Evolutionary conservation across 169 alveolate species (phyloP), one percentile per base, ranked within the genome.

Genomic region (Eimeria falciformis): DNA sequence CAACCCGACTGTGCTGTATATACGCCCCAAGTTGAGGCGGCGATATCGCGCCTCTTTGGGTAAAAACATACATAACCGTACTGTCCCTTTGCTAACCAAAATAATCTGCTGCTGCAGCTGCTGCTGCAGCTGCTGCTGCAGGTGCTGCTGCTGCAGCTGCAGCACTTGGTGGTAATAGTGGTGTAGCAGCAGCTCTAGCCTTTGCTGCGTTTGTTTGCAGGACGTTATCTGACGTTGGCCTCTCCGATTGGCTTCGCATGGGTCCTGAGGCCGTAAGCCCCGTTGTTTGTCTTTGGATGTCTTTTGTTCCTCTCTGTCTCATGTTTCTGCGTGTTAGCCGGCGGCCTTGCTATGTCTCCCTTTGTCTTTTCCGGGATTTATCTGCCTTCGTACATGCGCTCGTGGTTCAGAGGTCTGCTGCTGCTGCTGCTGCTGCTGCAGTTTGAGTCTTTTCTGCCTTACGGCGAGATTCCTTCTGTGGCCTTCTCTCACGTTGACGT

Each of bases 161-260:
- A 5, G 33, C 66, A 46, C n/a, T 77, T 7, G 86, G 21, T 3
- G 68, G 40, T n/a, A 45, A 46, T 23, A 33, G 43, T 46, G 43
- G 43, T 11, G 46, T 23, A 21, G 86, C 25, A 9, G 29, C 86
- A 2, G 62, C 58, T 73, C 68, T 45, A 21, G 86, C 43, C 29
- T 12, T 56, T 86, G 56, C 90, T 75, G 62, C 47, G 53, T 50
- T 40, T 43, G 40, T 58, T 45, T 65, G 1, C 92, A 91, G 87
- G 47, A 65, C 79, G 43, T 37, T 66, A 83, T 21, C 50, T 25
- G 62, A 82, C 14, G 85, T 91, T 25, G 94, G 94, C 55, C 92
- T 91, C 50, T 29, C 87, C 68, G 85, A 91, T 46, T 91, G 94
- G 94, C 46, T 91, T 73, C 40, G 66, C 27, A 65, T 65, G 92